Percentiles rank a stretch among this genome's conserved stretches.
Evolutionary conservation across 108 stramenopile species (phyloP).

Genomic region (Licmophora abbreviata): DNA sequence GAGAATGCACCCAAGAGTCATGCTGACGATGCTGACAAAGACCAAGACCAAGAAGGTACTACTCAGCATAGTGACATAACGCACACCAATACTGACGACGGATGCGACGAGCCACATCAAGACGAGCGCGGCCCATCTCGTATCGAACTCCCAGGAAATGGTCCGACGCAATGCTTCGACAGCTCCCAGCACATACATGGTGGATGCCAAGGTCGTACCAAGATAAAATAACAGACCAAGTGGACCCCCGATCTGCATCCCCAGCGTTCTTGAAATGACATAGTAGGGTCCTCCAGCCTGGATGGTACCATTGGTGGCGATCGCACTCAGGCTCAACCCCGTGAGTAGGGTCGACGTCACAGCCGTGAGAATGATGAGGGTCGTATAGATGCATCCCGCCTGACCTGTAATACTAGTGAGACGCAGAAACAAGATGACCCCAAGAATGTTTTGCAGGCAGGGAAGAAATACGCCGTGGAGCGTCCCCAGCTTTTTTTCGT

Average conservation of each 20-base stretch:
- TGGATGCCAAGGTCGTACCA: slow-evolving; percentile 49
- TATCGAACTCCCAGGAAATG: slow-evolving; percentile 23
- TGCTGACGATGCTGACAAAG: slow-evolving; percentile 29
- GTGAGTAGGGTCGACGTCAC: slow-evolving; percentile 57
- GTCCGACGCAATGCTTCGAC: slow-evolving; percentile 56
- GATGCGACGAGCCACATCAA: slow-evolving; percentile 33
- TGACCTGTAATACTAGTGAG: slow-evolving; percentile 72
- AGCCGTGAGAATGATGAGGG: slow-evolving; percentile 27
- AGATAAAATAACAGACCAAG: slow-evolving; percentile 70
- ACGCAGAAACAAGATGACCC: slow-evolving; percentile 78
- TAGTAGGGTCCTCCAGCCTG: slow-evolving; percentile 80
- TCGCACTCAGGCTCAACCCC: slow-evolving; percentile 57
- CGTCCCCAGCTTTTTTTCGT: slow-evolving; percentile 40
- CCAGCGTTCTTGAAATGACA: slow-evolving; percentile 56
- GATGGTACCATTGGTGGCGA: slow-evolving; percentile 73
- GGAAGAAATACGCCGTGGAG: slow-evolving; percentile 61
- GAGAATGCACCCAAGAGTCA: slow-evolving; percentile 35
- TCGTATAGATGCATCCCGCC: slow-evolving; percentile 46
- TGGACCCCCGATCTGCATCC: slow-evolving; percentile 63
- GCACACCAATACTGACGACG: slow-evolving; percentile 42
- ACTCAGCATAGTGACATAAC: slow-evolving; percentile 38
- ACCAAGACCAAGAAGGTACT: slow-evolving; percentile 48
- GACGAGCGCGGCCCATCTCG: slow-evolving; percentile 25
- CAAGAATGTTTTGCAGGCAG: slow-evolving; percentile 77
- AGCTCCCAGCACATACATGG: slow-evolving; percentile 67